Percentiles rank a stretch among this genome's conserved stretches.
These are phyloP conservation scores for Pseudogymnoascus sp. DNA, from an alignment of 2,329 filamentous ascomycete genomes.

Conservation along the genomic window DNA sequence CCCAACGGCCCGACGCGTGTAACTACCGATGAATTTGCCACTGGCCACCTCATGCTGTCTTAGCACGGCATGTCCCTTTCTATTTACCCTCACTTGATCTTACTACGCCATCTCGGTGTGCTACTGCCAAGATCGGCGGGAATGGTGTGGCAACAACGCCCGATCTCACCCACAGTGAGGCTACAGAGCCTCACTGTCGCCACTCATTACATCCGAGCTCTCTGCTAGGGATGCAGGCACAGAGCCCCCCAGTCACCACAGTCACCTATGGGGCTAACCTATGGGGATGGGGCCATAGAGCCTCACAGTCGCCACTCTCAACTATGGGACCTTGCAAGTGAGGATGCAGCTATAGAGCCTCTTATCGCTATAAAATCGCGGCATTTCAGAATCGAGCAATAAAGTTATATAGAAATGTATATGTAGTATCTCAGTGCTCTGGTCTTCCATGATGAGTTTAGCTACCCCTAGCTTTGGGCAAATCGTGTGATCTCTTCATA, in stretches of 20 bases:
- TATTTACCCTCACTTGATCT: not conserved
- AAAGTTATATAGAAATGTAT: not conserved
- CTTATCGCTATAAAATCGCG: not conserved
- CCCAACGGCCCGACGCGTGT: not conserved
- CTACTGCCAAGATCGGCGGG: not conserved
- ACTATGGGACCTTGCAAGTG: not conserved
- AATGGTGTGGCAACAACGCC: not conserved
- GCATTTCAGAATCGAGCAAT: not conserved
- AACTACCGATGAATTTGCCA: not conserved
- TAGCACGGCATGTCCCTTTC: not conserved
- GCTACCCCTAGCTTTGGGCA: not conserved
- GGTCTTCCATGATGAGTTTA: not conserved
- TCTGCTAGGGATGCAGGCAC: not conserved
- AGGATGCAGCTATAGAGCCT: not conserved
- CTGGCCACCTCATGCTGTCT: not conserved
- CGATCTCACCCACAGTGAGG: not conserved
- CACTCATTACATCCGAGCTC: not conserved
- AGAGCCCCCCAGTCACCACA: not conserved
- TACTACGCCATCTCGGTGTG: not conserved
- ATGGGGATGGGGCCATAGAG: not conserved
- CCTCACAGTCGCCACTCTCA: not conserved
- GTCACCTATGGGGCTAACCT: not conserved
- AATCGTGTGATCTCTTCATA: not conserved
- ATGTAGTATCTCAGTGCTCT: not conserved
- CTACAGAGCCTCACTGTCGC: not conserved